A percentile compares a stretch with the other conserved stretches of the same genome.
Conservation (phyloP, 768 basidiomycete genomes). For the Boletus bicolor region DNA sequence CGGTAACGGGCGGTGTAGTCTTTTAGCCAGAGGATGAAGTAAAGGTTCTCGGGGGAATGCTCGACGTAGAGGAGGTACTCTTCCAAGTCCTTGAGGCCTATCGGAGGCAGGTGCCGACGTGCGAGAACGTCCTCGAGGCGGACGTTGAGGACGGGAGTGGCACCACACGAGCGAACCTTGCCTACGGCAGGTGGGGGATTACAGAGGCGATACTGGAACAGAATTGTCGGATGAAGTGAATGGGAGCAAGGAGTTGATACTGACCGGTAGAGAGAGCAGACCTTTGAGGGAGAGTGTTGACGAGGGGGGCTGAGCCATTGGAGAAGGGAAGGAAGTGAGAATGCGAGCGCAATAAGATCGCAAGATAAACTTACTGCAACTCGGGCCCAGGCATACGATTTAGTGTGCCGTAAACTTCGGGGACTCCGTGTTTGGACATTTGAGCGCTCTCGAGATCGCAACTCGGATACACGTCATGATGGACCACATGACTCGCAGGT, state of each 20-base stretch:
- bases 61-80: constrained; percentile 84
- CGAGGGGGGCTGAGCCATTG: constrained; percentile 29
- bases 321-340: neutral
- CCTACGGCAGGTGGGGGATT: constrained; percentile 66
- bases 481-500: constrained; percentile 7
- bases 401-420: constrained; percentile 12
- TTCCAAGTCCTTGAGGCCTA: constrained; percentile 73
- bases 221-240: neutral
- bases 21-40: constrained; percentile 78
- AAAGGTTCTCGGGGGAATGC: constrained; percentile 73
- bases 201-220: constrained; percentile 46
- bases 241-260: neutral
- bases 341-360: too few species aligned
- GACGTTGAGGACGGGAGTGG: constrained; percentile 66
- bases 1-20: constrained; percentile 60
- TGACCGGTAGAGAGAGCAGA: constrained; percentile 40
- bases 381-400: constrained; percentile 2
- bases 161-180: constrained; percentile 64
- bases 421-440: neutral
- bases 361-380: constrained; percentile 13
- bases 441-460: constrained; percentile 13
- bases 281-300: constrained; percentile 33
- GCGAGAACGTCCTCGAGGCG: constrained; percentile 73
- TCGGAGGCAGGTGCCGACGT: constrained; percentile 73
- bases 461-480: constrained; percentile 11